Base-by-base conservation (phyloP, 169 alveolate genomes). In the Plasmodium cynomolgi region DNA sequence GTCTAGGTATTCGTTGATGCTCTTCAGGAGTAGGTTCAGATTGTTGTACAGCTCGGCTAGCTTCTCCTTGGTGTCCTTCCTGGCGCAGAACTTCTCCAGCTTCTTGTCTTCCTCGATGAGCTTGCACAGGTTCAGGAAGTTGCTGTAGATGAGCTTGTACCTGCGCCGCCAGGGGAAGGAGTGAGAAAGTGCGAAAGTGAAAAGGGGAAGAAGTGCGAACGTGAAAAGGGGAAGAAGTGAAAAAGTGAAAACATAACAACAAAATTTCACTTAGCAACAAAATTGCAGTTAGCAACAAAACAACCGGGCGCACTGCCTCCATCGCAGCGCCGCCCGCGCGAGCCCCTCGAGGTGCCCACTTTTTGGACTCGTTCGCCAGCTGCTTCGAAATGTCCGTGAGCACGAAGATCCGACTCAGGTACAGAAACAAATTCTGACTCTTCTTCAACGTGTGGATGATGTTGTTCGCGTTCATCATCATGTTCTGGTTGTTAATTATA, bases 1-100 rank as follows among this genome's bases (percentile, higher is more conserved):
- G 74, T 90, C 94, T 39, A 90, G 73, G 72, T 90, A 90, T 50
- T 90, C 94, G 54, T 90, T 90, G 68, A 90, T 90, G 73, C 94
- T 90, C 47, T 90, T 90, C 44, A 90, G 71, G 20, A 90, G 74
- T 1, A 90, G 54, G 26, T 80, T 90, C 20, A 90, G 73, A 26
- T 81, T 90, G 33, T 41, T 90, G 82, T 90, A 80, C 56, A 90
- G 82, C 68, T 90, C 94, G 34, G 37, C 56, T 29, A 90, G 39
- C 58, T 90, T 90, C 54, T 90, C 94, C 73, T 90, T 90, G 39
- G 88, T 90, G 73, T 90, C 94, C 26, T 90, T 90, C 44, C 90
- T 58, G 9, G 79, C 71, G 62, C 94, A 90, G 50, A 90, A 90
- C 37, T 80, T 79, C 58, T 90, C 94, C 15, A 90, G 81, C 74